phyloP scores from a whole-genome alignment of 179 eudicot species.

The Heliamphora pulchella region DNA sequence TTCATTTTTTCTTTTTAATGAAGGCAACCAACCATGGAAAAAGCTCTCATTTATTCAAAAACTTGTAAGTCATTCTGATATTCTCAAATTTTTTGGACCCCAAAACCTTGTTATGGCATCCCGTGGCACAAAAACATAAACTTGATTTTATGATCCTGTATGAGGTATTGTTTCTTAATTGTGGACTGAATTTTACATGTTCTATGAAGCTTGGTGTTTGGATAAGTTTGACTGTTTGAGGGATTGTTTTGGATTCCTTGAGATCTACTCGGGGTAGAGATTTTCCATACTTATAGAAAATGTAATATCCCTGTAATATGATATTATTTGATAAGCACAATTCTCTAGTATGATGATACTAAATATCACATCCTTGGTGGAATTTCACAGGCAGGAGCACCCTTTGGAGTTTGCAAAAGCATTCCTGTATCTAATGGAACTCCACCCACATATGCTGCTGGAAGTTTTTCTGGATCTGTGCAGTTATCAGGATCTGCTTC shows the following conservation, averaged over 20 bases:
- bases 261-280: background rate
- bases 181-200: background rate
- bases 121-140: background rate
- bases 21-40: too few relatives aligned
- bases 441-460: constrained; percentile 36
- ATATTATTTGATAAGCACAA: too few relatives aligned
- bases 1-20: too few relatives aligned
- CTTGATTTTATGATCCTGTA: background rate
- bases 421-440: constrained; percentile 37
- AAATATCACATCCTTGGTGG: background rate
- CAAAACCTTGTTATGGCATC: background rate
- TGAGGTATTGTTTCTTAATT: constrained; percentile 1
- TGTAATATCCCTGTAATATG: background rate
- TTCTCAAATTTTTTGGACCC: background rate
- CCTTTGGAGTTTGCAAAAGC: constrained; percentile 65
- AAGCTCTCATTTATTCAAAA: background rate
- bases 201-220: background rate
- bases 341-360: background rate
- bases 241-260: background rate
- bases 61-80: background rate
- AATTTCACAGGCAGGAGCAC: constrained; percentile 71
- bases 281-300: background rate
- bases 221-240: background rate
- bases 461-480: constrained; percentile 89
- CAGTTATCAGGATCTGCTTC: constrained; percentile 61